phyloP scores from a whole-genome alignment of 768 basidiomycete genomes.

The Arthromyces matolae region DNA sequence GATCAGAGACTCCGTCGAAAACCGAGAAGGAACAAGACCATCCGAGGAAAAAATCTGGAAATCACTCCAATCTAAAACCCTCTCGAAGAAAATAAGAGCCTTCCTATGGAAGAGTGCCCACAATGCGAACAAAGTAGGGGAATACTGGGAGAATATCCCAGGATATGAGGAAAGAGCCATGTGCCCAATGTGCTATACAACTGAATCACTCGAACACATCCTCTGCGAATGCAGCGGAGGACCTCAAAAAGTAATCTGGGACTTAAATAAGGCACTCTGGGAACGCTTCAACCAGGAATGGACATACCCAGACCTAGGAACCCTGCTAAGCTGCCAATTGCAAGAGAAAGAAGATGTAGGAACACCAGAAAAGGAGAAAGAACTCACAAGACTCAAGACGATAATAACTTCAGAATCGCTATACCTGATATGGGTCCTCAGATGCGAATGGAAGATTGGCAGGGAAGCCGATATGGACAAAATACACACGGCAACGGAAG shows the following conservation, averaged over 20 bases:
- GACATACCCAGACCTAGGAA: no score
- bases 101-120: slow-evolving; percentile 24
- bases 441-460: no score
- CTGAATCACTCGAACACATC: slow-evolving; percentile 29
- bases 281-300: no score
- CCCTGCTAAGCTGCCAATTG: neutral
- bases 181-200: slow-evolving; percentile 17
- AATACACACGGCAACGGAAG: no score
- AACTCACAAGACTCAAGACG: no score
- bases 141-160: slow-evolving; percentile 22
- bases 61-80: neutral
- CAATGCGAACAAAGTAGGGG: slow-evolving; percentile 18
- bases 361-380: no score
- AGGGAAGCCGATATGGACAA: no score
- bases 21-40: neutral
- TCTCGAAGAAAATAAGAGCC: slow-evolving; percentile 4
- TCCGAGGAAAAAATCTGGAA: slow-evolving; percentile 10
- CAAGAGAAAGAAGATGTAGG: no score
- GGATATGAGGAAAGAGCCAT: slow-evolving; percentile 6
- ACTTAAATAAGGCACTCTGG: neutral
- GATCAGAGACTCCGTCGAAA: neutral
- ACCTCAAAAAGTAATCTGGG: slow-evolving; percentile 14
- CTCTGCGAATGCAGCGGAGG: slow-evolving; percentile 20
- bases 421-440: no score
- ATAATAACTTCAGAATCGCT: no score